Evolutionary conservation across 805 yeast species (phyloP), one percentile per base, ranked within the genome.

Genomic region (Candida xyloterini): DNA sequence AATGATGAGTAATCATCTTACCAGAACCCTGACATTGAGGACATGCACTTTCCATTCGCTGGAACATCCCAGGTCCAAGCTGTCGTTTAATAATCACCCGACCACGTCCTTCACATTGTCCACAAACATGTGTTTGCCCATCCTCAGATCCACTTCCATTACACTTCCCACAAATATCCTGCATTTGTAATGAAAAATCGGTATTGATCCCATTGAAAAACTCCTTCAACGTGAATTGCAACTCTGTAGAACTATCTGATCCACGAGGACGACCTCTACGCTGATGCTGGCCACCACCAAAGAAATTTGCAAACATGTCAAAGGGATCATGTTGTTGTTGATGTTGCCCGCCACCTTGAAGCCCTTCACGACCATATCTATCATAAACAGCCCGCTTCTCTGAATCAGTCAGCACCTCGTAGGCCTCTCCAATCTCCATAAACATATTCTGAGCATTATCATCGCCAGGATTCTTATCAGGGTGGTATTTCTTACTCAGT

Each of bases 391-490:
- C 53, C 44, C 83, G 74, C 62, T 85, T 84, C 41, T 84, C 86
- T 4, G 73, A 59, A 57, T 88, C 87, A 48, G 78, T 74, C 46
- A 89, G 71, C 10, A 88, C 84, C 40, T 89, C 96, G 60, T 91
- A 91, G 0, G 98, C 98, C 56, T 84, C 95, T 11, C 95, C 95
- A 21, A 93, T 76, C 62, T 89, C 95, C 35, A 93, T 81, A 60
- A 90, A 93, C 63, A 77, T 81, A 35, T 84, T 81, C 49, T 86
- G 89, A 1, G 97, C 95, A 21, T 75, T 83, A 7, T 86, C 88
- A 52, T 82, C 77, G 6, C 82, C 84, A 5, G 84, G 81, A 59
- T 91, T 93, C 66, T 91, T 91, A 63, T 91, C 99, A 2, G 99
- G 99, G 57, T 91, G 99, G 63, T 76, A 88, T 57, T 85, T 85